These are phyloP conservation scores for Lagerstroemia speciosa DNA, from an alignment of 345 rosid species.

Conservation along the genomic window DNA sequence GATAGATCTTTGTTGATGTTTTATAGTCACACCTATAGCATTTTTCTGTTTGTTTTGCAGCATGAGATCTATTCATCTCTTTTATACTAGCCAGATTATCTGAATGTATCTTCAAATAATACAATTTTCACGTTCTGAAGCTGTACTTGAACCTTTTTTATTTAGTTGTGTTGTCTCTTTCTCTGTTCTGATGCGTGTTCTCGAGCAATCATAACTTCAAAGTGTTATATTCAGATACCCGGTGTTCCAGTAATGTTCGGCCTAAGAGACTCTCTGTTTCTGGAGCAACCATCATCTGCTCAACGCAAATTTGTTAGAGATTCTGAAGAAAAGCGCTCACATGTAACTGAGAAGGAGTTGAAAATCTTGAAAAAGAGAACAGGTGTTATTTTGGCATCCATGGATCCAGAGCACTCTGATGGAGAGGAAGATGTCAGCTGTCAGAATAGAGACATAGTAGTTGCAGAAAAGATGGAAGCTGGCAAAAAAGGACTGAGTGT, in stretches of 20 bases:
- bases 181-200: neutral
- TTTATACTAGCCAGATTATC: neutral
- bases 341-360: conserved; percentile 40
- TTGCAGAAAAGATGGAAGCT: conserved; percentile 13
- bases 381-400: conserved; percentile 21
- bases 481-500: conserved; percentile 26
- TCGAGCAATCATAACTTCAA: neutral
- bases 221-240: conserved; percentile 43
- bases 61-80: neutral
- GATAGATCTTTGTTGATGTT: neutral
- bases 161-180: neutral
- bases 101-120: neutral
- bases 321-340: conserved; percentile 52
- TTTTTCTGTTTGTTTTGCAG: neutral
- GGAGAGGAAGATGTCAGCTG: conserved; percentile 30
- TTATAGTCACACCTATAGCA: neutral
- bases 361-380: conserved; percentile 36
- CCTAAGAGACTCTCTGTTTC: conserved; percentile 60
- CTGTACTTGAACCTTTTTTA: neutral
- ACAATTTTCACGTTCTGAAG: neutral
- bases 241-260: conserved; percentile 75
- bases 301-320: conserved; percentile 51
- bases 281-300: conserved; percentile 67
- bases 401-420: conserved; percentile 14
- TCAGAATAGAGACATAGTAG: conserved; percentile 15